Evolutionary conservation across 805 yeast species (phyloP).

Genomic region (Ogataea chonburiensis): DNA sequence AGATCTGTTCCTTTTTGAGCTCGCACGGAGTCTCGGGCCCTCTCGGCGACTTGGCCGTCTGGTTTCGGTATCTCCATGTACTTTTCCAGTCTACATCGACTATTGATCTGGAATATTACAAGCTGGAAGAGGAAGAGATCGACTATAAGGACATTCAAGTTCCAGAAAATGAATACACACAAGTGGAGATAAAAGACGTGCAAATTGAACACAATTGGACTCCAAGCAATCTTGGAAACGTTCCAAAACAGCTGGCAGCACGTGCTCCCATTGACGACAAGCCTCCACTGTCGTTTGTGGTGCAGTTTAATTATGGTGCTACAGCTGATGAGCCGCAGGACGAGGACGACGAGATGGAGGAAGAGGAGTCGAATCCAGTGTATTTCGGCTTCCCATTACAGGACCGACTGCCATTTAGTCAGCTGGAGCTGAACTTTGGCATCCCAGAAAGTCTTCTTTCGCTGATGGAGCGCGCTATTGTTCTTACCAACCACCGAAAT

Average conservation of each 20-base stretch:
- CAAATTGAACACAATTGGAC: slow-evolving; percentile 9
- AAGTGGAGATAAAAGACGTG: slow-evolving; percentile 29
- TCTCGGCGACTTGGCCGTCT: slow-evolving; percentile 23
- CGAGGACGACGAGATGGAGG: slow-evolving; percentile 11
- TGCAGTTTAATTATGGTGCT: slow-evolving; percentile 25
- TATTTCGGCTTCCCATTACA: slow-evolving; percentile 4
- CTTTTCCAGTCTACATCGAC: slow-evolving; percentile 49
- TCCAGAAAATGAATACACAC: slow-evolving; percentile 28
- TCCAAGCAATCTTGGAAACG: slow-evolving; percentile 17
- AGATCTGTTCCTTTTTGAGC: slow-evolving; percentile 20
- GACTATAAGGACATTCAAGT: slow-evolving; percentile 30
- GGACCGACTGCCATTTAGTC: slow-evolving; percentile 15
- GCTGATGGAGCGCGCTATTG: slow-evolving; percentile 45
- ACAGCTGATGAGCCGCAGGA: slow-evolving; percentile 14
- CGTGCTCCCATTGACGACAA: slow-evolving; percentile 29
- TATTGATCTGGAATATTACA: slow-evolving; percentile 46
- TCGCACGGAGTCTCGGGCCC: slow-evolving; percentile 17
- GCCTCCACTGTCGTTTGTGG: slow-evolving; percentile 35
- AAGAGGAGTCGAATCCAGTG: slow-evolving; percentile 17
- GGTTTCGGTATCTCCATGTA: slow-evolving; percentile 36
- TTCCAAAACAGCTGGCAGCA: slow-evolving; percentile 24
- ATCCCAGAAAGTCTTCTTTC: slow-evolving; percentile 46
- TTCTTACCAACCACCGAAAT: slow-evolving; percentile 51
- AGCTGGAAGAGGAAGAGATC: slow-evolving; percentile 36
- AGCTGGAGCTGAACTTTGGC: slow-evolving; percentile 45